These are phyloP conservation scores for Malassezia equina DNA, from an alignment of 1,284 basidiomycete species.

Conservation along the genomic window DNA sequence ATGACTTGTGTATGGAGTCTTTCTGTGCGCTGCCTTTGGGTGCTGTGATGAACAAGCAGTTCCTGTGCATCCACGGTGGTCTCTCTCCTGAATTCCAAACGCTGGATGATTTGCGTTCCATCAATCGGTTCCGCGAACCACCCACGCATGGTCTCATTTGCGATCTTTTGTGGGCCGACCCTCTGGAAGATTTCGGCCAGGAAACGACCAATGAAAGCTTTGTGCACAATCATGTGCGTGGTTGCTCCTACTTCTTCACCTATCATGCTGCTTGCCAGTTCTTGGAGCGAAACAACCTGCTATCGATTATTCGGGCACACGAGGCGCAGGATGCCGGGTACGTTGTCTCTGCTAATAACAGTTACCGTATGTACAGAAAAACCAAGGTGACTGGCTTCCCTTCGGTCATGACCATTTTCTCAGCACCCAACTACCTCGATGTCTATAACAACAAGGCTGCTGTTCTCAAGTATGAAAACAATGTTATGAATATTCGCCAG, in stretches of 20 bases:
- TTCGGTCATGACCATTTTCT: conserved; percentile 93
- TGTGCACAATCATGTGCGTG: conserved; percentile 82
- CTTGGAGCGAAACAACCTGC: conserved; percentile 79
- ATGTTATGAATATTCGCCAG: conserved; percentile 86
- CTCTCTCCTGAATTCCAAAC: conserved; percentile 81
- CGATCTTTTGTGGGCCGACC: conserved; percentile 89
- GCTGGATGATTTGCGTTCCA: conserved; percentile 69
- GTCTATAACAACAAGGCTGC: conserved; percentile 96
- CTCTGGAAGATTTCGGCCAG: conserved; percentile 81
- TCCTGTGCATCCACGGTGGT: conserved; percentile 87
- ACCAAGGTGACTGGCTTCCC: conserved; percentile 81
- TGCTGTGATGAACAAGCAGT: conserved; percentile 94
- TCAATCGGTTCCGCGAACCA: conserved; percentile 88
- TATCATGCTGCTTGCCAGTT: conserved; percentile 83
- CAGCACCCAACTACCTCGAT: conserved; percentile 84
- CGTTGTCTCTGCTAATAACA: not conserved
- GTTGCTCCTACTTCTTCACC: conserved; percentile 95
- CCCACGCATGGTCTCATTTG: conserved; percentile 90
- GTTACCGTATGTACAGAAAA: conserved; percentile 90
- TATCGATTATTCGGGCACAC: conserved; percentile 89
- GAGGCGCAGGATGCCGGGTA: conserved; percentile 86
- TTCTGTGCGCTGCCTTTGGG: conserved; percentile 85
- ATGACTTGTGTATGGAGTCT: conserved; percentile 55
- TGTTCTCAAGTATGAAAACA: conserved; percentile 89
- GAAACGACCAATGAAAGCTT: conserved; percentile 79